Evolutionary conservation across 1,284 basidiomycete species (phyloP).

Genomic region (Fistulina hepatica): DNA sequence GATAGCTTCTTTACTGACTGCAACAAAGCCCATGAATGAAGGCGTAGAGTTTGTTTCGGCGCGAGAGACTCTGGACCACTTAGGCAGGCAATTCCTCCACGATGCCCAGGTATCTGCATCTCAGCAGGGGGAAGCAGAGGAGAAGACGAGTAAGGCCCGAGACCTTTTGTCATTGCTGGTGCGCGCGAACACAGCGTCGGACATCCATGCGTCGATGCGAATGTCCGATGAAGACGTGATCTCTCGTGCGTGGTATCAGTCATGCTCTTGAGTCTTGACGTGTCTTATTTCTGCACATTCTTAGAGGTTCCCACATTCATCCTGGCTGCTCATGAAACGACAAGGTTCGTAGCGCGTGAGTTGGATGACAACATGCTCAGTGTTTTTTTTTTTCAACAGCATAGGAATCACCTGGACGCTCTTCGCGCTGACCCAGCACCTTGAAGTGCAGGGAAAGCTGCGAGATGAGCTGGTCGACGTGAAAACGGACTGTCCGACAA

Average conservation of each 20-base stretch:
- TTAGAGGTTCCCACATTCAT: conserved; percentile 51
- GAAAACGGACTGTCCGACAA: conserved; percentile 39
- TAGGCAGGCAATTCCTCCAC: conserved; percentile 37
- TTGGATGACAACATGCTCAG: background rate
- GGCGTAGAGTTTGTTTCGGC: background rate
- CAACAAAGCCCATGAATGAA: conserved; percentile 1
- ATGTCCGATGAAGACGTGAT: conserved; percentile 67
- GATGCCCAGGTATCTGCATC: conserved; percentile 34
- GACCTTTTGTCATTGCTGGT: conserved; percentile 49
- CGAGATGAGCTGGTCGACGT: conserved; percentile 52
- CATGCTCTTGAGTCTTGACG: background rate
- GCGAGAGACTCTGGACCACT: conserved; percentile 16
- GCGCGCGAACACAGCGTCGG: conserved; percentile 51
- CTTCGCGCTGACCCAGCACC: conserved; percentile 46
- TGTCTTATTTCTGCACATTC: background rate
- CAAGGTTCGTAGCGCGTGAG: conserved; percentile 26
- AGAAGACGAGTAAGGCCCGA: conserved; percentile 21
- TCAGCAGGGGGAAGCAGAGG: conserved; percentile 20
- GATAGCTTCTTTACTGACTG: too few species aligned
- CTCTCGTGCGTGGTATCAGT: conserved; percentile 44
- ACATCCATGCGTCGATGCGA: conserved; percentile 44
- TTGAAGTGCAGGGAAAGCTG: conserved; percentile 51
- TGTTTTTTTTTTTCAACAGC: conserved; percentile 2
- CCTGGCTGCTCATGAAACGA: conserved; percentile 72
- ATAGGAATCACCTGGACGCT: conserved; percentile 51